Conservation (phyloP, 106 monocot species). For the Narthecium ossifragum region DNA sequence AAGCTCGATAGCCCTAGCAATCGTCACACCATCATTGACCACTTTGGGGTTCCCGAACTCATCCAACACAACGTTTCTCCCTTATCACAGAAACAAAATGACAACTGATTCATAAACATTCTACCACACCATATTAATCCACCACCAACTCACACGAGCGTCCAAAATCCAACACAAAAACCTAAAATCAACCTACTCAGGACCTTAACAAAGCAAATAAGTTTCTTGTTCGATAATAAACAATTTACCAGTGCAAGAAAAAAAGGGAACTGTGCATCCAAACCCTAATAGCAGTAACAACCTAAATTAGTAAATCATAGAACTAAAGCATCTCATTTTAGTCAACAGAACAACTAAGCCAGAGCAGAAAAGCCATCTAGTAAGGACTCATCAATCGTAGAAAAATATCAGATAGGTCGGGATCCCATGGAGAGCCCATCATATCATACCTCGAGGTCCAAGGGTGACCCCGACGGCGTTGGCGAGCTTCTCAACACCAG, state of each 20-base stretch:
- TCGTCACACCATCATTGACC: conserved; percentile 90
- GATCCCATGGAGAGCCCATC: no score
- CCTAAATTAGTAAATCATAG: background rate
- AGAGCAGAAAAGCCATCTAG: background rate
- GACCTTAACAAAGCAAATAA: background rate
- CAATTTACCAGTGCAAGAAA: no score
- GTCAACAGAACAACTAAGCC: background rate
- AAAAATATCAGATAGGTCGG: background rate
- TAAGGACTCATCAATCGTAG: no score
- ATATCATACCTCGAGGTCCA: conserved; percentile 91
- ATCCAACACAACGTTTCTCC: conserved; percentile 89
- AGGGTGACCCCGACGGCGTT: conserved; percentile 94
- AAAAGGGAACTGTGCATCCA: background rate
- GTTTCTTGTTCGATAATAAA: no score
- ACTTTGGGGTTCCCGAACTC: conserved; percentile 82
- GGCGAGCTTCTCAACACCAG: conserved; percentile 93
- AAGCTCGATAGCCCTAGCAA: conserved; percentile 81
- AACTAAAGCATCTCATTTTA: background rate
- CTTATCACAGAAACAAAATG: no score
- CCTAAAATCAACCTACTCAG: background rate
- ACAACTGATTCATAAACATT: background rate
- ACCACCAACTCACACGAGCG: no score
- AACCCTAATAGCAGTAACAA: background rate
- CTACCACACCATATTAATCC: background rate
- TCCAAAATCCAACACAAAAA: background rate